These are phyloP conservation scores for Castanea mollissima DNA, from an alignment of 306 rosid genomes.

Conservation along the genomic window DNA sequence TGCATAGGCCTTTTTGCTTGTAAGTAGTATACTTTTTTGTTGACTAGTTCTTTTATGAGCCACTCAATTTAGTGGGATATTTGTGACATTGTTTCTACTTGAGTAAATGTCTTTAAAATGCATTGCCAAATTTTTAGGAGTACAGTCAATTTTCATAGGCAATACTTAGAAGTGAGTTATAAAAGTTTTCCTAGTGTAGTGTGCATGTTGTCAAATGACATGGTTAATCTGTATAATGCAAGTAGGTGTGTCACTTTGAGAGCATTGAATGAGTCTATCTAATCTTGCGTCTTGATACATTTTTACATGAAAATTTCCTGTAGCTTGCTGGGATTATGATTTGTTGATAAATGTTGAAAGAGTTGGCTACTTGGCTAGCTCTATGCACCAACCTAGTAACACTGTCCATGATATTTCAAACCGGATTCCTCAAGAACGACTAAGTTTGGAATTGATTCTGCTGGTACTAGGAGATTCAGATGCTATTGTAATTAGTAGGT, in stretches of 20 bases:
- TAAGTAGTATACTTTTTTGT: not conserved
- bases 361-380: not conserved
- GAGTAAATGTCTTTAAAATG: not conserved
- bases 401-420: not conserved
- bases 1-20: not conserved
- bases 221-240: not conserved
- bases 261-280: not conserved
- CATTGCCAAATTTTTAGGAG: not conserved
- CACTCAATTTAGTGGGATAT: not conserved
- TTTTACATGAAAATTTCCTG: not conserved
- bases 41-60: not conserved
- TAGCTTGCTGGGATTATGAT: not conserved
- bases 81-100: not conserved
- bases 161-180: not conserved
- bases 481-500: not conserved
- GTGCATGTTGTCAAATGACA: not conserved
- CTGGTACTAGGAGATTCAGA: not conserved
- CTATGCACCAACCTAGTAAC: not conserved
- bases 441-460: not conserved
- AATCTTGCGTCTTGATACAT: not conserved
- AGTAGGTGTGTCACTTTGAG: not conserved
- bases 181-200: not conserved
- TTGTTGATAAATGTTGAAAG: not conserved
- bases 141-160: not conserved
- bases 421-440: slow-evolving; percentile 1